Percentiles rank a stretch among this genome's conserved stretches.
Evolutionary conservation across 169 alveolate genomes (phyloP).

Genomic region (Eimeria praecox): DNA sequence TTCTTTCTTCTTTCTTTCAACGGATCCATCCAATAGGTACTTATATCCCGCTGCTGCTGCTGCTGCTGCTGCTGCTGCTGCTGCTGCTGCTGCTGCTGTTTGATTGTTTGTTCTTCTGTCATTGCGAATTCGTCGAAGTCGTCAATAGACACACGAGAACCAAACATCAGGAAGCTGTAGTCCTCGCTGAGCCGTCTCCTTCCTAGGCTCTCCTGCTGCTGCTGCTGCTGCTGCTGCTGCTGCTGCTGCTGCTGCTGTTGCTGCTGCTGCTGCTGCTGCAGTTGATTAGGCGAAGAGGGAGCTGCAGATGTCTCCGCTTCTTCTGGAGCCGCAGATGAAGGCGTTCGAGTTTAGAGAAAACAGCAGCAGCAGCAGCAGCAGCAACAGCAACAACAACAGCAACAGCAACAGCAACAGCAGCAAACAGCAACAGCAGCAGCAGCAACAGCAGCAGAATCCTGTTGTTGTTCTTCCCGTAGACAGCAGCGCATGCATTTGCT

Average conservation of each 20-base stretch:
- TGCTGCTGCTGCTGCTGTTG: conserved; percentile 2
- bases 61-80: conserved; percentile 46
- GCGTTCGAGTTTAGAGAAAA: background rate
- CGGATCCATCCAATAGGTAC: conserved; percentile 33
- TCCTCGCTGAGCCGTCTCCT: conserved; percentile 2
- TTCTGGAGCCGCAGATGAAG: background rate
- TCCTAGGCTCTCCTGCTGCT: background rate
- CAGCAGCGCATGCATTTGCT: background rate
- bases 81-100: background rate
- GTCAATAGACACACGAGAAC: conserved; percentile 19
- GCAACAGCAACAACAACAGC: background rate
- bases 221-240: background rate
- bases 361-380: conserved; percentile 6
- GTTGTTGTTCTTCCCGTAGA: background rate
- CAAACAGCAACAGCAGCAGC: background rate
- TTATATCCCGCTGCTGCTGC: conserved; percentile 16
- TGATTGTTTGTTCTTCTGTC: background rate
- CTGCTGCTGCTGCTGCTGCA: background rate
- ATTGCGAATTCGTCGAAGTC: background rate
- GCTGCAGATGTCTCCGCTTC: conserved; percentile 12
- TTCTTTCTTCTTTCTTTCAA: conserved; percentile 9
- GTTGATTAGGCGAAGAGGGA: background rate
- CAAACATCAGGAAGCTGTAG: conserved; percentile 25
- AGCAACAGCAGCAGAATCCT: background rate
- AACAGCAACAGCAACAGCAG: background rate